Base-by-base conservation (phyloP, 1,284 basidiomycete genomes). In the Sphagnurus paluster region DNA sequence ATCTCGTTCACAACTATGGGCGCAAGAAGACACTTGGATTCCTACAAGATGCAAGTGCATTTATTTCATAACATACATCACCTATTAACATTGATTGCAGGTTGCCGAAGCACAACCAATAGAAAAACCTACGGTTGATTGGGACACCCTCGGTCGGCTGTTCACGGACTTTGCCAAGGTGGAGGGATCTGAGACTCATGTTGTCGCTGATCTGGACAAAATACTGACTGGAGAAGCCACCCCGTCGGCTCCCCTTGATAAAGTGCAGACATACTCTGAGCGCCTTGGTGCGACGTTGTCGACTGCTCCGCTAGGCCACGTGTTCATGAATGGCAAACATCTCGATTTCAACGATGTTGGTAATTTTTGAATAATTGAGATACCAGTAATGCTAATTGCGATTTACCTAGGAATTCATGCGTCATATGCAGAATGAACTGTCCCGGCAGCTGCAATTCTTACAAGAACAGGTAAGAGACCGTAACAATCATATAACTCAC, bases 281-380 rank as follows among this genome's bases (percentile, higher is more conserved):
- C 71, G 88, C 13, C 57, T 91, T 24, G 77, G 76, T 16, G 63
- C 74, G 2, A 69, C 65, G 1, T 46, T 68, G 14, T 59, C 63
- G 2, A 56, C 64, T 9, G 67, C 67, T 3, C 61, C 69, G 1
- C 63, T 63, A 6, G 87, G 87, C 2, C 83, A 89, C 61, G 78
- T 72, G 19, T 96, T 98, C 63, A 73, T 98, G 57, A 98, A 98
- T 58, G 96, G 96, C 11, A 92, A 87, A 57, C 79, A 90, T 60
- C 76, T 85, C 24, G 67, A 77, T 5, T 67, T 91, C 49, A 77
- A 80, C 52, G 86, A 89, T 48, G 92, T 93, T 53, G 59, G 85
- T 70, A 20, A 4, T 35, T 23, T 5, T n/a, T n/a, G n/a, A n/a
- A n/a, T n/a, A n/a, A n/a, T n/a, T n/a, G n/a, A n/a, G n/a, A n/a